Evolutionary conservation across 2,329 filamentous ascomycete species (phyloP).

Genomic region (Cercospora sp.): DNA sequence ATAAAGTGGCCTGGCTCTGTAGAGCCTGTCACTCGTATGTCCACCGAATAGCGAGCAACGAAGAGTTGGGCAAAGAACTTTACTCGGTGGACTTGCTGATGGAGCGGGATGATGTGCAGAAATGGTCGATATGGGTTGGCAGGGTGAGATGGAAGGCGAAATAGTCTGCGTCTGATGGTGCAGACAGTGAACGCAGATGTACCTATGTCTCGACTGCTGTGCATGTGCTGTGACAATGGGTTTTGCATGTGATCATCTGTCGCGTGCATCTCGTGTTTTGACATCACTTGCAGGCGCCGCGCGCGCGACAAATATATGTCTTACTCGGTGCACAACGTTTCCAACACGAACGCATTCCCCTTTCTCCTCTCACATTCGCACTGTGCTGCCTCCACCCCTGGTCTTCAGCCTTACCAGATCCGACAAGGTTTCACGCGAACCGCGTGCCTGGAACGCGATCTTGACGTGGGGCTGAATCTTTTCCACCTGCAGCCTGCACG

Average conservation of each 20-base stretch:
- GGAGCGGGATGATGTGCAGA: conserved; percentile 68
- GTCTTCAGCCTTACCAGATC: conserved; percentile 4
- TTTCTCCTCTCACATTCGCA: neutral
- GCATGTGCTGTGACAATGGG: conserved; percentile 1
- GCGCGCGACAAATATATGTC: neutral
- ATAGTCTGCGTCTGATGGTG: conserved; percentile 30
- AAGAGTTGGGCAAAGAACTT: conserved; percentile 71
- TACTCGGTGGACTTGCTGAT: conserved; percentile 72
- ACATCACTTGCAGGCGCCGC: neutral
- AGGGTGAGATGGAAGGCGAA: conserved; percentile 71
- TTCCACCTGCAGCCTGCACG: conserved; percentile 7
- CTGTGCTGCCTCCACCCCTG: neutral
- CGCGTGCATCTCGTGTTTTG: conserved; percentile 1
- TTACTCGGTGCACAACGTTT: neutral
- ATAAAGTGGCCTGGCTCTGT: conserved; percentile 84
- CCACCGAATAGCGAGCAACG: conserved; percentile 71
- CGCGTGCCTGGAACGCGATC: conserved; percentile 9
- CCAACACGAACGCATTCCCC: neutral
- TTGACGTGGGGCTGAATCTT: conserved; percentile 10
- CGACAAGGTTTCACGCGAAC: conserved; percentile 8
- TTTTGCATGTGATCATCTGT: conserved; percentile 2
- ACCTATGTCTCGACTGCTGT: neutral
- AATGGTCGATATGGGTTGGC: conserved; percentile 72
- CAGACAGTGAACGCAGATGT: neutral
- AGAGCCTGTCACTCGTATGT: conserved; percentile 81